Conservation (phyloP, 148 eudicot species). For the Beta vulgaris region DNA sequence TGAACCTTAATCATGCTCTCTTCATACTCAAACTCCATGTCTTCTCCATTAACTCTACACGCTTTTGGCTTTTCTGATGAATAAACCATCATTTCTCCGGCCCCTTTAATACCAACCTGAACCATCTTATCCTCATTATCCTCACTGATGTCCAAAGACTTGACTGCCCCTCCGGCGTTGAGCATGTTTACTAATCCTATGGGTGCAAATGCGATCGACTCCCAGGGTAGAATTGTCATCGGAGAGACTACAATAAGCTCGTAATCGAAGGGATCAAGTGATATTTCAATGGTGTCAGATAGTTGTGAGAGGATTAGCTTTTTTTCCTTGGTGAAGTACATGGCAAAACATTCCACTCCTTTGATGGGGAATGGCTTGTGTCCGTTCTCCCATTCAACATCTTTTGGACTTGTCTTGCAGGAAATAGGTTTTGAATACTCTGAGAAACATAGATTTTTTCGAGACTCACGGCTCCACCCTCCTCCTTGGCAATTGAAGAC, state of each 20-base stretch:
- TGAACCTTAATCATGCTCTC: slow-evolving; percentile 38
- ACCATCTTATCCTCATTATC: slow-evolving; percentile 37
- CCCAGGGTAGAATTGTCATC: slow-evolving; percentile 28
- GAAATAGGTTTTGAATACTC: slow-evolving; percentile 54
- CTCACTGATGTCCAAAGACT: slow-evolving; percentile 31
- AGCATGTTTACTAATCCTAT: slow-evolving; percentile 48
- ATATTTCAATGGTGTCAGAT: slow-evolving; percentile 36
- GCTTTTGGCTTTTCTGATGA: slow-evolving; percentile 37
- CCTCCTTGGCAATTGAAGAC: slow-evolving; percentile 97
- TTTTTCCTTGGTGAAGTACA: slow-evolving; percentile 55
- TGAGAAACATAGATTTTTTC: slow-evolving; percentile 59
- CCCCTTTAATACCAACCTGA: slow-evolving; percentile 50
- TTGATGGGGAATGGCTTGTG: slow-evolving; percentile 42
- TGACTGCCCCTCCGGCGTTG: slow-evolving; percentile 40
- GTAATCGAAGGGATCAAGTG: slow-evolving; percentile 70
- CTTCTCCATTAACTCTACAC: slow-evolving; percentile 34
- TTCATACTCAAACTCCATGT: slow-evolving; percentile 35
- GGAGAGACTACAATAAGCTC: slow-evolving; percentile 83
- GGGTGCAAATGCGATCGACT: slow-evolving; percentile 58
- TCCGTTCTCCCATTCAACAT: slow-evolving; percentile 77
- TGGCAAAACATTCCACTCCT: slow-evolving; percentile 44
- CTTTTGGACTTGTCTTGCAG: slow-evolving; percentile 48
- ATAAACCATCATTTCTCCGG: slow-evolving; percentile 39
- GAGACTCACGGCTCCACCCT: slow-evolving; percentile 69
- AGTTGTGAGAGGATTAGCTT: slow-evolving; percentile 49